Conservation (phyloP, 2,329 filamentous ascomycete genomes). For the Diplodia mutila region DNA sequence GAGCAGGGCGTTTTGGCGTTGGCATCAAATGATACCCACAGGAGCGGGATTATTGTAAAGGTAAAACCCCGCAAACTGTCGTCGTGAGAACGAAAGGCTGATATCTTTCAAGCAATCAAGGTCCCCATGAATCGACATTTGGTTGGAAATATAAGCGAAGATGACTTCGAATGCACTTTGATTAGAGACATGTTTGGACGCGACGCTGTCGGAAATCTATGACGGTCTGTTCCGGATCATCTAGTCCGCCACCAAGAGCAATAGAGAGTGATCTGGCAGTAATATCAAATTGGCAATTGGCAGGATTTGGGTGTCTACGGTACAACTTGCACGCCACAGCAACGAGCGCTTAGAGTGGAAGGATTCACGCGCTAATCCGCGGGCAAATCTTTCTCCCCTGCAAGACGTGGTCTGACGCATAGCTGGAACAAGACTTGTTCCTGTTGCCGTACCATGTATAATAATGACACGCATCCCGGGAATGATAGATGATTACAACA, state of each 20-base stretch:
- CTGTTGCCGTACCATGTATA: neutral
- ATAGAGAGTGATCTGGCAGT: neutral
- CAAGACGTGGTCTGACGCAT: constrained; percentile 1
- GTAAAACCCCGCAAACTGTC: neutral
- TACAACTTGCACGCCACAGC: neutral
- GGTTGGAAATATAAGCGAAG: neutral
- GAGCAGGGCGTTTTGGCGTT: constrained; percentile 5
- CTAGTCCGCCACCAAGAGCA: neutral
- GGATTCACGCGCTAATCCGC: neutral
- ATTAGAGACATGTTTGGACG: neutral
- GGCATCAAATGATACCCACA: constrained; percentile 11
- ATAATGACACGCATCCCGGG: neutral
- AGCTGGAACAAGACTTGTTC: neutral
- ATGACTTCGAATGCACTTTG: neutral
- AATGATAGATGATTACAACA: neutral
- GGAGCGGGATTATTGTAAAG: neutral
- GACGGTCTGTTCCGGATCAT: too few species aligned
- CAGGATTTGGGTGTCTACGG: neutral
- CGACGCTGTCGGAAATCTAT: neutral
- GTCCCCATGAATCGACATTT: neutral
- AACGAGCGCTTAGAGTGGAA: constrained; percentile 1
- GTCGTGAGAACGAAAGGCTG: neutral
- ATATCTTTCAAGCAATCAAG: neutral
- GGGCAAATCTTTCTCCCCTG: neutral
- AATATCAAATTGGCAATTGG: neutral